Evolutionary conservation across 2,329 filamentous ascomycete genomes (phyloP).

Genomic region (Penicillium sclerotigenum): DNA sequence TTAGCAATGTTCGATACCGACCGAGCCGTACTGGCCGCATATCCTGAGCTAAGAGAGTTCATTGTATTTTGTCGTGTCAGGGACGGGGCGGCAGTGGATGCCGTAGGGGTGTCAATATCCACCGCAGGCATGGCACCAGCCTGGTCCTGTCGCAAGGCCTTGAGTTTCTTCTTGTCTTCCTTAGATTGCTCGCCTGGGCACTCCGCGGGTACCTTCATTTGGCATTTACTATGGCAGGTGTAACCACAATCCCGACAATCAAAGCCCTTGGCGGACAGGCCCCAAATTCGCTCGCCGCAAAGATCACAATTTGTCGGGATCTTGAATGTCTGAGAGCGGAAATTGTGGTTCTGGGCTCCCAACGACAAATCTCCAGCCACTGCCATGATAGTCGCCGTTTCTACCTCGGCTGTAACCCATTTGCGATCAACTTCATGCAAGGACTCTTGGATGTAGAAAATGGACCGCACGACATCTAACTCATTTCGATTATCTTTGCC

Average conservation of each 20-base stretch:
- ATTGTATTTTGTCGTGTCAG: conserved; percentile 82
- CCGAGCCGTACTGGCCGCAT: conserved; percentile 72
- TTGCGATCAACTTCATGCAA: conserved; percentile 81
- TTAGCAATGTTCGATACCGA: conserved; percentile 64
- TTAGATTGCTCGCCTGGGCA: conserved; percentile 92
- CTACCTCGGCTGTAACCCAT: conserved; percentile 83
- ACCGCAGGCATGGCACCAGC: conserved; percentile 57
- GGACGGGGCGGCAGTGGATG: conserved; percentile 59
- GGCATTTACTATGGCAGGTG: conserved; percentile 96
- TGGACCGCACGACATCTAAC: conserved; percentile 75
- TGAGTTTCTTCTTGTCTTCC: conserved; percentile 92
- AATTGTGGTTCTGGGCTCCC: conserved; percentile 92
- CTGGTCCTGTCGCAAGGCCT: conserved; percentile 76
- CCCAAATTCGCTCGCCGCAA: conserved; percentile 96
- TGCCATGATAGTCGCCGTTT: conserved; percentile 87
- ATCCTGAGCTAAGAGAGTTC: conserved; percentile 84
- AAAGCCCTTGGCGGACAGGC: conserved; percentile 91
- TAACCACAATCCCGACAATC: conserved; percentile 96
- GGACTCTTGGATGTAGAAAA: conserved; percentile 80
- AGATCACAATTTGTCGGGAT: conserved; percentile 98
- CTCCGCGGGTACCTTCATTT: conserved; percentile 96
- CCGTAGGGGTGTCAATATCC: conserved; percentile 36
- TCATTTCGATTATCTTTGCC: conserved; percentile 88
- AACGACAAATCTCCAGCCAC: conserved; percentile 89
- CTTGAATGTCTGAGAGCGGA: conserved; percentile 98